Percentiles rank a stretch among this genome's conserved stretches.
phyloP scores from a whole-genome alignment of 2,329 filamentous ascomycete genomes.

The Fusarium pilosicola region DNA sequence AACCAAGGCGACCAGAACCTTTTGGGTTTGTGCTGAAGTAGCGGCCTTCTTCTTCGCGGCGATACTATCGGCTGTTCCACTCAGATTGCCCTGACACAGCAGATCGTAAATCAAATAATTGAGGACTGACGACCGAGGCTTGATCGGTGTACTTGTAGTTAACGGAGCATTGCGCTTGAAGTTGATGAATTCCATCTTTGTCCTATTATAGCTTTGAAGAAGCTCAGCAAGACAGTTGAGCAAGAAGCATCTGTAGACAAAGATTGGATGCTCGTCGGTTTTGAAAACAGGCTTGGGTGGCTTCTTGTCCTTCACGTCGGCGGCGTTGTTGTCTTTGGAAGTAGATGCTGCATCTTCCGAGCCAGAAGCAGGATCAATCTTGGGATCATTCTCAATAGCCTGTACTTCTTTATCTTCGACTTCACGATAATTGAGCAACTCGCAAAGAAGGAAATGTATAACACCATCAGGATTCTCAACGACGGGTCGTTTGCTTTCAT shows the following conservation, averaged over 20 bases:
- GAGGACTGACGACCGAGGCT: slow-evolving; percentile 89
- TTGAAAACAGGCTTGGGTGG: slow-evolving; percentile 81
- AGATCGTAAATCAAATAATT: slow-evolving; percentile 93
- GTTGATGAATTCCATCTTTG: slow-evolving; percentile 99
- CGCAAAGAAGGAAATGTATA: slow-evolving; percentile 92
- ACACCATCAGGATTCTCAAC: slow-evolving; percentile 95
- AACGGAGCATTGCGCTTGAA: slow-evolving; percentile 93
- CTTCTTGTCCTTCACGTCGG: slow-evolving; percentile 70
- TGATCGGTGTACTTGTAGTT: slow-evolving; percentile 87
- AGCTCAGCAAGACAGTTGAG: slow-evolving; percentile 92
- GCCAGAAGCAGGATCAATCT: slow-evolving; percentile 48
- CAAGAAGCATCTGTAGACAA: slow-evolving; percentile 95
- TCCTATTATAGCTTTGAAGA: slow-evolving; percentile 88
- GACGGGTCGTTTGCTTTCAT: slow-evolving; percentile 81
- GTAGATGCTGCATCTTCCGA: slow-evolving; percentile 41
- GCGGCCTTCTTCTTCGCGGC: slow-evolving; percentile 84
- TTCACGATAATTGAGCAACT: slow-evolving; percentile 90
- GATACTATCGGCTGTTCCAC: slow-evolving; percentile 77
- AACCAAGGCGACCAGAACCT: slow-evolving; percentile 86
- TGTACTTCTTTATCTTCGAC: slow-evolving; percentile 83
- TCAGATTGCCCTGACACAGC: slow-evolving; percentile 68
- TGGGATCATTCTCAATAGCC: slow-evolving; percentile 54
- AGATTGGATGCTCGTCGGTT: slow-evolving; percentile 91
- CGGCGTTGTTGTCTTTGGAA: slow-evolving; percentile 44
- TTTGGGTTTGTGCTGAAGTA: slow-evolving; percentile 87